Evolutionary conservation across 345 rosid genomes (phyloP).

Genomic region (Murraya paniculata): DNA sequence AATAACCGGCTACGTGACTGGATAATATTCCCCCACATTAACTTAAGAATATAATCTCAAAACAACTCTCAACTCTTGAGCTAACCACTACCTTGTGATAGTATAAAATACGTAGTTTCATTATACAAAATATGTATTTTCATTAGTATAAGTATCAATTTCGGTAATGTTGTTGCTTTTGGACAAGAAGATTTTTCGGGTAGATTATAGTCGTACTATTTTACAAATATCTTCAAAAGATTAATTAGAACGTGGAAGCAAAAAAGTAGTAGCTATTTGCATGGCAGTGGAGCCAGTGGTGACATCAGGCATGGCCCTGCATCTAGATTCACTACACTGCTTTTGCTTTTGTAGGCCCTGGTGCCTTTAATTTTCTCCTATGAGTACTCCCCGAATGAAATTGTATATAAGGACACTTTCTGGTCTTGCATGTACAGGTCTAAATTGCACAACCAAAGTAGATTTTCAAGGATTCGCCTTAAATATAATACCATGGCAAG

Average conservation of each 20-base stretch:
- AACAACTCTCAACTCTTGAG: no score
- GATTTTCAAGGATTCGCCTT: background rate
- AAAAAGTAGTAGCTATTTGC: conserved; percentile 8
- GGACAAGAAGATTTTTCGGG: background rate
- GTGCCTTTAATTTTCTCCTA: background rate
- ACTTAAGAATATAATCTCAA: no score
- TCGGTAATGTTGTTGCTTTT: no score
- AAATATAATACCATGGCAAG: conserved; percentile 17
- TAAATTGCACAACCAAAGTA: background rate
- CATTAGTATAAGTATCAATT: no score
- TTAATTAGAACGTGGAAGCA: conserved; percentile 2
- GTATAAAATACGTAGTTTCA: no score
- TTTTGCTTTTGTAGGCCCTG: conserved; percentile 18
- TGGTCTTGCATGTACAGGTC: background rate
- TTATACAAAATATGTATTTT: no score
- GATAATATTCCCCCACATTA: no score
- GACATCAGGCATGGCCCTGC: background rate
- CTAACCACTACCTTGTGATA: no score
- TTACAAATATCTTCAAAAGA: background rate
- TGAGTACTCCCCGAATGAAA: background rate
- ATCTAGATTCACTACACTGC: background rate
- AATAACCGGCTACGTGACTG: no score
- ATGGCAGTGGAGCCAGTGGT: background rate
- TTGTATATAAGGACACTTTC: conserved; percentile 3
- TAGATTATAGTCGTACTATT: background rate